Evolutionary conservation across 2,329 filamentous ascomycete species (phyloP).

Genomic region (Beauveria varroae): DNA sequence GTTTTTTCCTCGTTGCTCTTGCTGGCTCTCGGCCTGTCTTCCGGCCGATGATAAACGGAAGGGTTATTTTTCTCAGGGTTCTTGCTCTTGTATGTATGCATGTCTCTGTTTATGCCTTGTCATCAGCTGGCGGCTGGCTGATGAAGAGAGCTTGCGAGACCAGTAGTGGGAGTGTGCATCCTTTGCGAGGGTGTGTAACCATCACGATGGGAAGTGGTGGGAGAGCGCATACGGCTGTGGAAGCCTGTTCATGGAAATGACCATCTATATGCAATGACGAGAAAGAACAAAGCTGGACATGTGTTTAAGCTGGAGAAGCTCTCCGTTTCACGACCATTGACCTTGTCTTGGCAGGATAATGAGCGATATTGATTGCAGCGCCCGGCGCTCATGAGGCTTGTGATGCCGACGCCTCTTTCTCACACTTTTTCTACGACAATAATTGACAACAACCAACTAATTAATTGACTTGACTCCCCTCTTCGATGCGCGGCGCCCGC

Average conservation of each 20-base stretch:
- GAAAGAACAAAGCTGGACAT: no score
- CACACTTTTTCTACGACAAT: not conserved
- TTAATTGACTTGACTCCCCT: not conserved
- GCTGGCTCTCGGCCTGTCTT: conserved; percentile 1
- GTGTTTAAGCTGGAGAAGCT: no score
- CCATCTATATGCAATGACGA: no score
- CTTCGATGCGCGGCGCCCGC: not conserved
- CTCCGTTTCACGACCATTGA: no score
- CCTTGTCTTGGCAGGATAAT: not conserved
- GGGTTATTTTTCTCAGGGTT: not conserved
- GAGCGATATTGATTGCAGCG: not conserved
- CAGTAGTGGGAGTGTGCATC: not conserved
- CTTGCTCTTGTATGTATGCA: no score
- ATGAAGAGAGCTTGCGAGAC: not conserved
- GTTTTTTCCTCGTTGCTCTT: not conserved
- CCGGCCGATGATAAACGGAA: not conserved
- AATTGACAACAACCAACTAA: not conserved
- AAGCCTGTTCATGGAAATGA: no score
- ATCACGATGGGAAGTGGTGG: no score
- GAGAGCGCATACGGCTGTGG: no score
- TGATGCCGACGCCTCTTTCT: not conserved
- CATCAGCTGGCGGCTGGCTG: not conserved
- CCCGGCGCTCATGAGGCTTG: not conserved
- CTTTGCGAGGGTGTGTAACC: not conserved
- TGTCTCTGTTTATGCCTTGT: not conserved